phyloP scores from a whole-genome alignment of 495 filamentous ascomycete genomes.

The Neurospora sp. region DNA sequence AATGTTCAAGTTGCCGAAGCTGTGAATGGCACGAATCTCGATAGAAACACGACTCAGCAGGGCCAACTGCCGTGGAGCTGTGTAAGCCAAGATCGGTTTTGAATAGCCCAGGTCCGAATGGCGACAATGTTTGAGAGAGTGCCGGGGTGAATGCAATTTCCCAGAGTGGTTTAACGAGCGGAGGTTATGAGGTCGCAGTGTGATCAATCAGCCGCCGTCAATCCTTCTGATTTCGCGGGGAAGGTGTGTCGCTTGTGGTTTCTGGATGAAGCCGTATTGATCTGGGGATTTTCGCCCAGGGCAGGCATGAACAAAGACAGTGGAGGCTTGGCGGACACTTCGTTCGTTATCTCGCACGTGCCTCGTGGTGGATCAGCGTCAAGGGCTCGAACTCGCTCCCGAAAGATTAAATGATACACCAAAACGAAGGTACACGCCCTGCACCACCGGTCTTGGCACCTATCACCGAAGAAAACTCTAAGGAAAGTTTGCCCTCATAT shows the following conservation, averaged over 20 bases:
- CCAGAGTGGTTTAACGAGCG: not conserved
- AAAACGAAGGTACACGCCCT: too few species aligned
- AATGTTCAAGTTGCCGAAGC: not conserved
- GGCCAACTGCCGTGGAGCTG: not conserved
- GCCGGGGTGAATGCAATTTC: not conserved
- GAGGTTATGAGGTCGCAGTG: not conserved
- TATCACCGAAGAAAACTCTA: too few species aligned
- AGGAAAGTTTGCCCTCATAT: too few species aligned
- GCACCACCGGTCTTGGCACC: too few species aligned
- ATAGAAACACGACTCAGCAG: not conserved
- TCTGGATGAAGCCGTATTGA: not conserved
- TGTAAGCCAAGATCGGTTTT: not conserved
- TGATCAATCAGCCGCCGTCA: not conserved
- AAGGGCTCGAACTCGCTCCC: not conserved
- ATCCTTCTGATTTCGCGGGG: not conserved
- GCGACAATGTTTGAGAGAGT: not conserved
- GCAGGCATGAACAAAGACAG: not conserved
- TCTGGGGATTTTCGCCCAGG: not conserved
- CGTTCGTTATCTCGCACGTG: not conserved
- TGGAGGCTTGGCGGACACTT: not conserved
- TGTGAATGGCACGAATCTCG: not conserved
- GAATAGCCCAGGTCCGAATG: not conserved
- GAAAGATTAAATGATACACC: too few species aligned
- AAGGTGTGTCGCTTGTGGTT: not conserved
- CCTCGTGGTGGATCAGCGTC: not conserved